A percentile compares a stretch with the other conserved stretches of the same genome.
phyloP scores from a whole-genome alignment of 768 basidiomycete genomes.

The Rickenella mellea region DNA sequence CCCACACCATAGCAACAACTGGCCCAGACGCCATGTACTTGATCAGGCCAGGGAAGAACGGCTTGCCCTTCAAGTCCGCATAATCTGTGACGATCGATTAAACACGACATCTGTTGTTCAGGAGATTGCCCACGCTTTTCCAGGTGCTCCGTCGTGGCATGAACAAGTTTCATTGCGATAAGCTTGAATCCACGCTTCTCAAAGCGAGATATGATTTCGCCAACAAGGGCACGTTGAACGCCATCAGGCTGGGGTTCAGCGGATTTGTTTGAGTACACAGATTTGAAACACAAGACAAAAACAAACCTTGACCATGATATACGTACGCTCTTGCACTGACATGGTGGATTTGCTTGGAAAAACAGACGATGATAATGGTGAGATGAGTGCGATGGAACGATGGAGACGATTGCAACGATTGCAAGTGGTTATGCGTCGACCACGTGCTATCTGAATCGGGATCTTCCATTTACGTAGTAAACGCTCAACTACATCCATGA shows the following conservation, averaged over 20 bases:
- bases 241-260: conserved; percentile 75
- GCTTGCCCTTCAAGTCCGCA: conserved; percentile 85
- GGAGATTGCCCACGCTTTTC: conserved; percentile 58
- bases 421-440: background rate
- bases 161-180: conserved; percentile 85
- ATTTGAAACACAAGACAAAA: background rate
- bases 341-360: conserved; percentile 30
- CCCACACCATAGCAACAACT: conserved; percentile 92
- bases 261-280: conserved; percentile 6
- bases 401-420: conserved; percentile 11
- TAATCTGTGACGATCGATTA: conserved; percentile 55
- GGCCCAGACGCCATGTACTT: conserved; percentile 95
- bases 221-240: conserved; percentile 92
- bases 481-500: conserved; percentile 14
- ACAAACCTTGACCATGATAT: conserved; percentile 97
- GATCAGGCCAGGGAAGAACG: conserved; percentile 95
- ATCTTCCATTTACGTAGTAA: conserved; percentile 6
- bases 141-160: conserved; percentile 74
- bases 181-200: conserved; percentile 99
- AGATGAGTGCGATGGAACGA: conserved; percentile 8
- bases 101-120: background rate
- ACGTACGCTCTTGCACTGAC: conserved; percentile 81
- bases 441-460: background rate
- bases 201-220: conserved; percentile 92
- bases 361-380: conserved; percentile 9